Conservation (phyloP, 176 grass and related monocot species). For the Cenchrus americanus region DNA sequence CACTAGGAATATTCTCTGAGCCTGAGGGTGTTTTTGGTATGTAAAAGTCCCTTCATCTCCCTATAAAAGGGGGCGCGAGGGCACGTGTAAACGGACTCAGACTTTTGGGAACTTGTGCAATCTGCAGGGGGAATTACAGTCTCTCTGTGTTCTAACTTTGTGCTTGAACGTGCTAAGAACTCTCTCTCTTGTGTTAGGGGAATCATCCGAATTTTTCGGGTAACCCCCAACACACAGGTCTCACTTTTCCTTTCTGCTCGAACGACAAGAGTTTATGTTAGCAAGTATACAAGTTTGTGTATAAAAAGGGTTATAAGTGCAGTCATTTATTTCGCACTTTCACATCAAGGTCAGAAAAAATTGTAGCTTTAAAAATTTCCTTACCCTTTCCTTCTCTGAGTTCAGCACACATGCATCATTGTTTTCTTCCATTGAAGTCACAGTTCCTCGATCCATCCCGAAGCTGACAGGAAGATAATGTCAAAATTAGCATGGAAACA, state of each 20-base stretch:
- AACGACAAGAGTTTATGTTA: conserved; percentile 1
- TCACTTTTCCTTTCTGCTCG: conserved; percentile 70
- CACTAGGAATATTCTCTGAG: no score
- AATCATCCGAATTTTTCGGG: no score
- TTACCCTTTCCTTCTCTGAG: conserved; percentile 78
- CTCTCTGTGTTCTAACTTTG: no score
- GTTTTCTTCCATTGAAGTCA: conserved; percentile 97
- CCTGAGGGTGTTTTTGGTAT: no score
- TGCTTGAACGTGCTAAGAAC: no score
- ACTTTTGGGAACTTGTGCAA: no score
- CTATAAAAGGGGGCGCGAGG: no score
- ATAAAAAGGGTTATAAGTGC: not conserved
- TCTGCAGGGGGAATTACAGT: no score
- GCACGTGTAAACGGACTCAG: no score
- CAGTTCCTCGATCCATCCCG: conserved; percentile 93
- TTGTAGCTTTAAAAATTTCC: not conserved
- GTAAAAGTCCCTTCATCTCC: no score
- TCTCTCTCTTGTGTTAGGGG: no score
- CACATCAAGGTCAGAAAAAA: conserved; percentile 23
- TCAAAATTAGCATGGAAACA: conserved; percentile 9
- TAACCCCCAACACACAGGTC: no score
- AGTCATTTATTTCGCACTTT: not conserved
- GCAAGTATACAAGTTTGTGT: not conserved
- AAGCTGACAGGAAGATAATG: conserved; percentile 57
- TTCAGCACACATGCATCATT: conserved; percentile 73